Conservation (phyloP, 2,329 filamentous ascomycete genomes). For the Nemania bipapillata region DNA sequence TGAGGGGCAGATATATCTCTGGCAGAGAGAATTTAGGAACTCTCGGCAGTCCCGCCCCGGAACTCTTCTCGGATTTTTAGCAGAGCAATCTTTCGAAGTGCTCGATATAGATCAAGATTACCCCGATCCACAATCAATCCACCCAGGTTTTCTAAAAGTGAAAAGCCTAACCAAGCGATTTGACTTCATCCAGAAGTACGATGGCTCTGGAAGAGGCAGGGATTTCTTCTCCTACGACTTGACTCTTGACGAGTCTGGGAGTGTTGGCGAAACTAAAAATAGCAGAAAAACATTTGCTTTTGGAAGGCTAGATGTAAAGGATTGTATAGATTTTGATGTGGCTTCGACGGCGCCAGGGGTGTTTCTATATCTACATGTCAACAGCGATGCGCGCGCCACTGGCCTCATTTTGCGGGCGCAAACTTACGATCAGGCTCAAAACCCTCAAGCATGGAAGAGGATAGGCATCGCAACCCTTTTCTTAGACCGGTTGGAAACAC, state of each 20-base stretch:
- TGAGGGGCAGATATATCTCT: slow-evolving; percentile 35
- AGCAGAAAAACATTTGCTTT: slow-evolving; percentile 14
- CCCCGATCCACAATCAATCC: slow-evolving; percentile 6
- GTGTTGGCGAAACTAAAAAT: not conserved
- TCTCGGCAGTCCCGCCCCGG: not conserved
- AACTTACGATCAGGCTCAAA: not conserved
- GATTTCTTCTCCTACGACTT: slow-evolving; percentile 33
- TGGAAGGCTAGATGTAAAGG: slow-evolving; percentile 25
- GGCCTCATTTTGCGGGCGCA: slow-evolving; percentile 24
- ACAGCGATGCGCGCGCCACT: slow-evolving; percentile 30
- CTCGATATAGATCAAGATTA: slow-evolving; percentile 23
- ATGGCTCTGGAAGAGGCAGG: not conserved
- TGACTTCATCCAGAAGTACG: not conserved
- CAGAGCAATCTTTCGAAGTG: slow-evolving; percentile 26
- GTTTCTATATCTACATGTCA: slow-evolving; percentile 32
- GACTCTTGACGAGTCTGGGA: not conserved
- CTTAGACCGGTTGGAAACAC: slow-evolving; percentile 28
- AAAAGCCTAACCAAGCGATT: slow-evolving; percentile 24
- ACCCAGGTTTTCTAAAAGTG: slow-evolving; percentile 33
- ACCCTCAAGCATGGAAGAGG: slow-evolving; percentile 22
- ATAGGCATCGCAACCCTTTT: slow-evolving; percentile 37
- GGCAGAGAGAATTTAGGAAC: slow-evolving; percentile 29
- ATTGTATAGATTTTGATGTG: not conserved
- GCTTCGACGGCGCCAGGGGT: not conserved
- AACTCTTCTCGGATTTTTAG: slow-evolving; percentile 22